Percentiles rank a stretch among this genome's conserved stretches.
phyloP scores from a whole-genome alignment of 116 monocot species.

The Cymodocea nodosa region DNA sequence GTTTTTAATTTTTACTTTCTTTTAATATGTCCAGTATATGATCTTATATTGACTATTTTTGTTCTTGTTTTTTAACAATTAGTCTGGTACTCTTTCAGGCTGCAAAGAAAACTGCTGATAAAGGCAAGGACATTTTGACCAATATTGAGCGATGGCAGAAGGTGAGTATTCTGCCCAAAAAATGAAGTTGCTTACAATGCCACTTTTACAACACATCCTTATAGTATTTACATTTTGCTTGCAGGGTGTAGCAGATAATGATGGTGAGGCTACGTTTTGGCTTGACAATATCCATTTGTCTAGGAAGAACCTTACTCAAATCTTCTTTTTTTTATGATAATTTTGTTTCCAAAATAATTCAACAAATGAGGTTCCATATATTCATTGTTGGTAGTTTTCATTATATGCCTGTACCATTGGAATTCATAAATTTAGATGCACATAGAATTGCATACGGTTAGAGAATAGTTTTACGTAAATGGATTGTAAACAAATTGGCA shows the following conservation, averaged over 20 bases:
- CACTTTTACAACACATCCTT: slow-evolving; percentile 6
- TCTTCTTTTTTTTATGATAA: neutral
- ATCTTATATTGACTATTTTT: neutral
- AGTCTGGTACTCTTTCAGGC: slow-evolving; percentile 31
- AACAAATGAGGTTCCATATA: too few relatives aligned
- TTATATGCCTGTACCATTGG: too few relatives aligned
- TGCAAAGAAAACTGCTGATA: slow-evolving; percentile 84
- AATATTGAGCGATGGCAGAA: slow-evolving; percentile 98
- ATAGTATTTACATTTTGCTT: slow-evolving; percentile 26
- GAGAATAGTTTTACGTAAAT: too few relatives aligned
- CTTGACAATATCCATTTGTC: neutral
- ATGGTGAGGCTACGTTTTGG: slow-evolving; percentile 34
- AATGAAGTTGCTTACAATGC: neutral
- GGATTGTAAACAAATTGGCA: too few relatives aligned
- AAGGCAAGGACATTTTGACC: slow-evolving; percentile 63
- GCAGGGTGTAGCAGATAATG: slow-evolving; percentile 83
- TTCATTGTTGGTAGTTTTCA: too few relatives aligned
- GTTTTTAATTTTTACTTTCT: neutral
- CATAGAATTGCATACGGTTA: too few relatives aligned
- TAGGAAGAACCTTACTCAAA: neutral
- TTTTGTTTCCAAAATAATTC: too few relatives aligned
- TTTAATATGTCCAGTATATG: neutral
- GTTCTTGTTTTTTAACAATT: neutral
- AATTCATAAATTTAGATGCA: too few relatives aligned
- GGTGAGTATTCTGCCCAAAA: slow-evolving; percentile 21